These are phyloP conservation scores for Penicillium ochrochloron DNA, from an alignment of 495 filamentous ascomycete genomes.

Conservation along the genomic window DNA sequence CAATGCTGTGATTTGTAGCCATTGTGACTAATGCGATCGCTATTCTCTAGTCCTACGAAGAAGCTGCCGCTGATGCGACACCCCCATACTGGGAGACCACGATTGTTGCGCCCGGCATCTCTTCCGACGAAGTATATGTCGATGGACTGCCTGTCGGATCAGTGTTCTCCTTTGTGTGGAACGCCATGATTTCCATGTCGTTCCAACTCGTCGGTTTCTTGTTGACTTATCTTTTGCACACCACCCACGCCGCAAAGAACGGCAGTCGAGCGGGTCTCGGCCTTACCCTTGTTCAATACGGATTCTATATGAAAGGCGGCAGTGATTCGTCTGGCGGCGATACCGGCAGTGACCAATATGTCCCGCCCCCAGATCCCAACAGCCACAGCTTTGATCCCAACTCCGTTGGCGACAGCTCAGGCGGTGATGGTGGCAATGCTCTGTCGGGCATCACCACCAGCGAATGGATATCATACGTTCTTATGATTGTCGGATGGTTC, in stretches of 20 bases:
- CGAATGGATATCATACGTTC: conserved; percentile 88
- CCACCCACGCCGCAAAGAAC: conserved; percentile 97
- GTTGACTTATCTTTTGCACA: conserved; percentile 96
- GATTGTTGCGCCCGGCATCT: conserved; percentile 87
- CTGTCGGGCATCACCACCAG: conserved; percentile 63
- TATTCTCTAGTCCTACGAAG: conserved; percentile 82
- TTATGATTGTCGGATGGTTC: conserved; percentile 99
- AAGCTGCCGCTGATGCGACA: conserved; percentile 94
- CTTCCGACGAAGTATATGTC: conserved; percentile 90
- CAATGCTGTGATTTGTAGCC: not conserved
- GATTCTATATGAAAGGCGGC: conserved; percentile 85
- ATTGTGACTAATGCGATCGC: conserved; percentile 24
- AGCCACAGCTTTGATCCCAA: conserved; percentile 85
- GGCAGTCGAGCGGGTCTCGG: conserved; percentile 92
- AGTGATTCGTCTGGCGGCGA: conserved; percentile 52
- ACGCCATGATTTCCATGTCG: conserved; percentile 98
- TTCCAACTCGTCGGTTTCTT: conserved; percentile 97
- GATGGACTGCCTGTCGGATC: conserved; percentile 96
- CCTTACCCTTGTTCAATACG: conserved; percentile 94
- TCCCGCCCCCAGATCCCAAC: conserved; percentile 81
- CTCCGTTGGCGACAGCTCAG: conserved; percentile 53
- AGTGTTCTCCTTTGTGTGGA: conserved; percentile 96
- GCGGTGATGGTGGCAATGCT: conserved; percentile 41
- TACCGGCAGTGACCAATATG: conserved; percentile 56
- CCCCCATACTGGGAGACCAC: conserved; percentile 99